phyloP scores from a whole-genome alignment of 176 grass and related monocot genomes.

The Cenchrus americanus region DNA sequence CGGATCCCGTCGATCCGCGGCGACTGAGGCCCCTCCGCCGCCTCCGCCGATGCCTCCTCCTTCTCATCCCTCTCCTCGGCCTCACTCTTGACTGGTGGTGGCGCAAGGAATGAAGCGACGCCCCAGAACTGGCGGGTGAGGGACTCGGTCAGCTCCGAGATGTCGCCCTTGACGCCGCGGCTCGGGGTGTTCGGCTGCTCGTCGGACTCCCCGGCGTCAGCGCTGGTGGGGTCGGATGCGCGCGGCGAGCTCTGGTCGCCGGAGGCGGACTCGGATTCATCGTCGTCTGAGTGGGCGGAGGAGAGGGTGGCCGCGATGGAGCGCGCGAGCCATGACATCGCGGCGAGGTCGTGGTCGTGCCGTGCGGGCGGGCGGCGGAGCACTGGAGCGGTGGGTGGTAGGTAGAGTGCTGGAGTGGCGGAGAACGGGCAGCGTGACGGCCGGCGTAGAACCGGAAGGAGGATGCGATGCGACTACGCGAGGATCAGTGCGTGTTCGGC shows the following conservation, averaged over 20 bases:
- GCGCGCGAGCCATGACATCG: conserved; percentile 67
- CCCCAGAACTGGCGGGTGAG: conserved; percentile 74
- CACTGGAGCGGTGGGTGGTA: conserved; percentile 7
- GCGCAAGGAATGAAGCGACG: conserved; percentile 73
- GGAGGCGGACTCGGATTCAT: conserved; percentile 23
- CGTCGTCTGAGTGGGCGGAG: conserved; percentile 33
- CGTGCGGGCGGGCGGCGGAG: neutral
- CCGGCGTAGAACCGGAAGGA: neutral
- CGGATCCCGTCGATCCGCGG: conserved; percentile 69
- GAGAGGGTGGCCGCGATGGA: conserved; percentile 60
- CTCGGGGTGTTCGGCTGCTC: conserved; percentile 48
- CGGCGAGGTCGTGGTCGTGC: conserved; percentile 30
- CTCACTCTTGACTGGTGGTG: neutral
- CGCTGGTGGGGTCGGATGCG: neutral
- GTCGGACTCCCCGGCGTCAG: conserved; percentile 32
- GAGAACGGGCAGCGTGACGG: neutral
- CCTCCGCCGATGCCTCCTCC: neutral
- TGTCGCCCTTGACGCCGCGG: conserved; percentile 62
- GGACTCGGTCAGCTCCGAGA: conserved; percentile 77
- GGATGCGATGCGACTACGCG: neutral
- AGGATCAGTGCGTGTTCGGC: conserved; percentile 1
- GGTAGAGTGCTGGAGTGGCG: neutral
- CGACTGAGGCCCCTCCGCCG: conserved; percentile 34
- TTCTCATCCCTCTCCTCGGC: conserved; percentile 8
- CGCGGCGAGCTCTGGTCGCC: conserved; percentile 28